Evolutionary conservation across 768 basidiomycete species (phyloP).

Genomic region (Cubamyces lactineus): DNA sequence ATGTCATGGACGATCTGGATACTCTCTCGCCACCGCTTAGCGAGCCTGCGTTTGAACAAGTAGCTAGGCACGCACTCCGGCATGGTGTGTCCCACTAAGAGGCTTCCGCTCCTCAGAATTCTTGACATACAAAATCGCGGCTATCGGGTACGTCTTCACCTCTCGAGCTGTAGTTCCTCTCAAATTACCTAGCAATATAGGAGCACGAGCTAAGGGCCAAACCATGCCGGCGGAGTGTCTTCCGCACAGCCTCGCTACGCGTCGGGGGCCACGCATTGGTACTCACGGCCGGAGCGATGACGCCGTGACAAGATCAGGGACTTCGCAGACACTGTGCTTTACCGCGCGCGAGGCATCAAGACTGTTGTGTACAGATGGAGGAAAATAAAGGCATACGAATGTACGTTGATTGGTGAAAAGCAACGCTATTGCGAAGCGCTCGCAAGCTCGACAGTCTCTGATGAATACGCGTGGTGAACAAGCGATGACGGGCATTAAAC

Average conservation of each 20-base stretch:
- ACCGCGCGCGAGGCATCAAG: not conserved
- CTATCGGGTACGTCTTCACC: not conserved
- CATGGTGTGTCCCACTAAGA: constrained; percentile 3
- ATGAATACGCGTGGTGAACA: not conserved
- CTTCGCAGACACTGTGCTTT: constrained; percentile 2
- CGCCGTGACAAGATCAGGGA: not conserved
- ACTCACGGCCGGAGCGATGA: not conserved
- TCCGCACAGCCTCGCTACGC: not conserved
- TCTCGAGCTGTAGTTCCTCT: not conserved
- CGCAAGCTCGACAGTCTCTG: not conserved
- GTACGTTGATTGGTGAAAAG: not conserved
- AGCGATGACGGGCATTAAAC: not conserved
- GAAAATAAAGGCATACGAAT: not conserved
- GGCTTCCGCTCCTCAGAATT: not conserved
- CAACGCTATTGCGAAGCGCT: not conserved
- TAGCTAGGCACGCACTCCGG: not conserved
- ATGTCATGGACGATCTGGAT: not conserved
- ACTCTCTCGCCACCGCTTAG: constrained; percentile 1
- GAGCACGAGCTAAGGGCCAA: not conserved
- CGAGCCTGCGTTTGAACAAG: constrained; percentile 3
- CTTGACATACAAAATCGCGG: constrained; percentile 3
- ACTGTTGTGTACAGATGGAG: constrained; percentile 5
- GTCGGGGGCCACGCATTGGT: constrained; percentile 5
- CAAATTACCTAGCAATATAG: not conserved
- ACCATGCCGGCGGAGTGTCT: not conserved